Conservation (phyloP, 2,329 filamentous ascomycete genomes). For the Zymoseptoria crescenta region DNA sequence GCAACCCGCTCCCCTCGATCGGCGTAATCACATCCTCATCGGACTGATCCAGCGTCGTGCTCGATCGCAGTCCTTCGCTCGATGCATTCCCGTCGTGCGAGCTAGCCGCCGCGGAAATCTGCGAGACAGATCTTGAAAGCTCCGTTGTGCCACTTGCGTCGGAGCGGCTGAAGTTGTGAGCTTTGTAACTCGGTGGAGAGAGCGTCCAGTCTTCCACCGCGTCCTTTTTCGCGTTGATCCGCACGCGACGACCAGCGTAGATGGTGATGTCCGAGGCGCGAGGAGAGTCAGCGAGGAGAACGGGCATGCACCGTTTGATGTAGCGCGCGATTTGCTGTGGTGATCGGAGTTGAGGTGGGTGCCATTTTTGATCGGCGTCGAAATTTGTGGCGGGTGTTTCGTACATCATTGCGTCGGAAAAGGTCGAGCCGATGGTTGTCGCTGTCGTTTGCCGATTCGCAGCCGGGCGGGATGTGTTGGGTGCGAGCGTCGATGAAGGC, state of each 20-base stretch:
- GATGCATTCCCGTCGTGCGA: not conserved
- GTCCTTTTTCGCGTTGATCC: constrained; percentile 37
- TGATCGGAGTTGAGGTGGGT: constrained; percentile 27
- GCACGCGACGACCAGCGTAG: constrained; percentile 34
- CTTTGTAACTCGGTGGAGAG: constrained; percentile 38
- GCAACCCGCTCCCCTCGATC: constrained; percentile 6
- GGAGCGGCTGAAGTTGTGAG: constrained; percentile 15
- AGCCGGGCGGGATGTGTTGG: constrained; percentile 12
- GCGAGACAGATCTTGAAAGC: not conserved
- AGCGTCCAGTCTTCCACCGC: constrained; percentile 36
- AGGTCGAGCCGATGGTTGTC: constrained; percentile 19
- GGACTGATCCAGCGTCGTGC: constrained; percentile 10
- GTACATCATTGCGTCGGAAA: constrained; percentile 28
- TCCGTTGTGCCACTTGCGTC: not conserved
- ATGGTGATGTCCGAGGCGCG: constrained; percentile 42
- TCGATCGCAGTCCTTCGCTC: constrained; percentile 3
- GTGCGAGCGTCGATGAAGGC: constrained; percentile 1
- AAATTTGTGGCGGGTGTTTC: constrained; percentile 26
- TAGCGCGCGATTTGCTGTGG: constrained; percentile 37
- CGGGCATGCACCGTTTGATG: constrained; percentile 40
- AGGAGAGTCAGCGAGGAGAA: constrained; percentile 37
- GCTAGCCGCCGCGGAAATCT: not conserved
- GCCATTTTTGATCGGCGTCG: constrained; percentile 29
- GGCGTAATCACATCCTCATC: constrained; percentile 15
- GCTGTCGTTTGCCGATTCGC: constrained; percentile 21